Evolutionary conservation across 177 flowering plant species (phyloP), one percentile per base, ranked within the genome.

Genomic region (Vitis hybrid): DNA sequence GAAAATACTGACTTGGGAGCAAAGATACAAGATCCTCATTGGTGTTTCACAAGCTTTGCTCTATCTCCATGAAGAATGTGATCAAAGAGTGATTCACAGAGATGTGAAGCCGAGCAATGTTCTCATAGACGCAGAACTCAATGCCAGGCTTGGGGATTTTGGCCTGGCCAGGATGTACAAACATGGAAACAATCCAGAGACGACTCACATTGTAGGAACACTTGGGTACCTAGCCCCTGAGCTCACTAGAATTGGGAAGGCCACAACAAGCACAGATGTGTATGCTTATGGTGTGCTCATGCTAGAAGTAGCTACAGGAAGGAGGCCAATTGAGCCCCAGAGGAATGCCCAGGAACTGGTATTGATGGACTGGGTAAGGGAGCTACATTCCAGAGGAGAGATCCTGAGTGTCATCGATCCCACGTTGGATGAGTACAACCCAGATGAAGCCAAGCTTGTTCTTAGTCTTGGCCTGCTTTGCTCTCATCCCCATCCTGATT

Each of bases 141-240:
- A 73, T 60, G 79, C 74, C 0, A 73, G 68, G 64, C 71, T 77
- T 1, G 78, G 81, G 2, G 82, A 82, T 55, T 79, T 79, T 14
- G 78, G 82, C 22, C 82, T 79, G 1, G 69, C 82, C 1, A 71
- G 76, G 53, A 53, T 70, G 19, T 77, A 66, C 50, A 71, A 76
- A 22, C 82, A 77, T 51, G 79, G 64, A 6, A 62, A 15, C 19
- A n/a, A 73, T 59, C 76, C 78, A 33, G 68, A 73, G n/a, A 82
- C 81, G 0, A 79, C 81, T 2, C 72, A 69, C 24, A 69, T 82
- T 8, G 85, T 70, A 1, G 85, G 82, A 11, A 82, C 85, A 1
- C 6, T 77, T 47, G 85, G 85, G 14, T 82, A 82, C 59, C 54
- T 82, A n/a, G 85, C 85, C 13, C 85, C 81, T 2, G 85, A 82